Evolutionary conservation across 176 grass and related monocot genomes (phyloP).

Genomic region (Oropetium thomaeum): DNA sequence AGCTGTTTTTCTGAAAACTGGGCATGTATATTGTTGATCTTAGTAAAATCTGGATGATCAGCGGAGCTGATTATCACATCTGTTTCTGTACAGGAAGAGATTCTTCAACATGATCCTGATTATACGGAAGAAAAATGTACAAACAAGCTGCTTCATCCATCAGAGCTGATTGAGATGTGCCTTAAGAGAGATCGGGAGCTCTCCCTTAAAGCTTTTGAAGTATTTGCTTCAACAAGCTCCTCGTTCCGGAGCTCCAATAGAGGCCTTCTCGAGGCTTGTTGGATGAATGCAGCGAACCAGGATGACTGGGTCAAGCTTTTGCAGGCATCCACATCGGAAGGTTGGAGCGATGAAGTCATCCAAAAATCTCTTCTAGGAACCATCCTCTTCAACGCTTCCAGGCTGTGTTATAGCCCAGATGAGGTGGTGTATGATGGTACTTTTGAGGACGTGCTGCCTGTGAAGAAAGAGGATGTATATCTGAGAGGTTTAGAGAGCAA

Average conservation of each 20-base stretch:
- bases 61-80: neutral
- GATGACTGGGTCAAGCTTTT: conserved; percentile 74
- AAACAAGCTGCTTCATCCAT: conserved; percentile 50
- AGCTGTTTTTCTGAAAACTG: neutral
- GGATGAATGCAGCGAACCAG: conserved; percentile 74
- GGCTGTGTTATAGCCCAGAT: conserved; percentile 61
- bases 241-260: conserved; percentile 74
- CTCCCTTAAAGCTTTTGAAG: conserved; percentile 86
- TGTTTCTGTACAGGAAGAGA: conserved; percentile 77
- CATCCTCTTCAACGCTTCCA: conserved; percentile 64
- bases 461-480: conserved; percentile 56
- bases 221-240: conserved; percentile 81
- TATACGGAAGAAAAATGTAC: conserved; percentile 38
- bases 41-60: neutral
- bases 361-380: conserved; percentile 54
- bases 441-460: conserved; percentile 77
- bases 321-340: conserved; percentile 59
- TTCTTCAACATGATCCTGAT: conserved; percentile 45
- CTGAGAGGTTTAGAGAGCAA: conserved; percentile 41
- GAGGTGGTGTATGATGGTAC: conserved; percentile 51
- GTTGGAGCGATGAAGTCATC: conserved; percentile 74
- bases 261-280: conserved; percentile 80
- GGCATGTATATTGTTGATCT: neutral
- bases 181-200: conserved; percentile 60
- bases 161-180: conserved; percentile 80